Conservation (phyloP, 169 alveolate genomes). For the Perkinsus chesapeaki region DNA sequence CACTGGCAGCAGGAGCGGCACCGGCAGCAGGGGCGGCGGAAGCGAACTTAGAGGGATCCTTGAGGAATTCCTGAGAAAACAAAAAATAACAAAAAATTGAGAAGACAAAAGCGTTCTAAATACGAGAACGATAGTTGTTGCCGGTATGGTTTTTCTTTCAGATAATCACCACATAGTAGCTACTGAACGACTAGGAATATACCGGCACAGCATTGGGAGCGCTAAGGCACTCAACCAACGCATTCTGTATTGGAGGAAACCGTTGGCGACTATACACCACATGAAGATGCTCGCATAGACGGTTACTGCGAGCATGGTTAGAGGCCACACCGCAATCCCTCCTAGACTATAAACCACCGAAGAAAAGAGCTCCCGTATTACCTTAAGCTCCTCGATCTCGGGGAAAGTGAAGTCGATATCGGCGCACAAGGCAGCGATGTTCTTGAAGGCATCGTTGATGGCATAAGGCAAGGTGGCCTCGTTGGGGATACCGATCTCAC, state of each 20-base stretch:
- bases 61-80: conserved; percentile 53
- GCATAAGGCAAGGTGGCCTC: conserved; percentile 90
- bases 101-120: neutral
- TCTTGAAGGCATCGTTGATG: conserved; percentile 88
- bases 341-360: neutral
- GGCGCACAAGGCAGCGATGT: conserved; percentile 88
- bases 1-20: conserved; percentile 57
- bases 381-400: conserved; percentile 78
- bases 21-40: conserved; percentile 72
- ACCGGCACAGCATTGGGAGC: neutral
- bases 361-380: neutral
- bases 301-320: conserved; percentile 1
- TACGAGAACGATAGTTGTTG: neutral
- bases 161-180: neutral
- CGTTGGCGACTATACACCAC: conserved; percentile 2
- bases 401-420: conserved; percentile 88
- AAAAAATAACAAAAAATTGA: neutral
- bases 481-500: conserved; percentile 86
- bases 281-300: neutral
- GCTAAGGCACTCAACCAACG: neutral
- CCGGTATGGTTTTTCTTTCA: neutral
- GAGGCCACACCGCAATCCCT: conserved; percentile 4
- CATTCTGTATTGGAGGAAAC: neutral
- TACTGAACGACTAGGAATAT: conserved; percentile 2
- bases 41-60: conserved; percentile 80